Conservation (phyloP, 768 basidiomycete species). For the Macrolepiota albuminosa region DNA sequence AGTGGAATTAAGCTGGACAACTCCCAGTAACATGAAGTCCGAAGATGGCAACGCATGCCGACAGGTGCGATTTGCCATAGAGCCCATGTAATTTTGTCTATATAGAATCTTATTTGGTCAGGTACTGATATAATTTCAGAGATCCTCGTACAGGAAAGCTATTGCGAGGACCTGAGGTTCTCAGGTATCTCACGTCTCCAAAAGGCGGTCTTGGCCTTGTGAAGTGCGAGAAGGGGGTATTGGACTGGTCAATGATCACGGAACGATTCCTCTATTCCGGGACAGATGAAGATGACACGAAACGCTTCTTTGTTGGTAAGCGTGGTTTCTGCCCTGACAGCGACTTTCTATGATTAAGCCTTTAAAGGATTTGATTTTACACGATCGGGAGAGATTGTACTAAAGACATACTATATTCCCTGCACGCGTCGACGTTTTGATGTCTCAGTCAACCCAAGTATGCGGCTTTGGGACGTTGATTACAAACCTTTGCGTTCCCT, state of each 20-base stretch:
- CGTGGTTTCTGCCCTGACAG: not conserved
- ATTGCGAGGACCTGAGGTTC: constrained; percentile 21
- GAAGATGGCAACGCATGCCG: constrained; percentile 13
- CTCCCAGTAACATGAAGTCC: constrained; percentile 18
- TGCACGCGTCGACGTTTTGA: constrained; percentile 9
- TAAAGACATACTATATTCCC: constrained; percentile 29
- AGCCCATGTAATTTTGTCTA: constrained; percentile 23
- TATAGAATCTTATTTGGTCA: not conserved
- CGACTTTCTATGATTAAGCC: not conserved
- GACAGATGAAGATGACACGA: constrained; percentile 7
- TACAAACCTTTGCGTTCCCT: constrained; percentile 19
- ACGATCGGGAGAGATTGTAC: constrained; percentile 19
- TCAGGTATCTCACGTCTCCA: constrained; percentile 23
- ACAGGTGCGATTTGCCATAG: constrained; percentile 28
- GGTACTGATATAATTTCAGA: constrained; percentile 14
- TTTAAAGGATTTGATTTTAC: constrained; percentile 26
- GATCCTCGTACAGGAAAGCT: constrained; percentile 23
- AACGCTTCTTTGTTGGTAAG: constrained; percentile 28
- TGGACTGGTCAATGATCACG: constrained; percentile 24
- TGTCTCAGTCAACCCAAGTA: not conserved
- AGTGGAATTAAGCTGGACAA: constrained; percentile 28
- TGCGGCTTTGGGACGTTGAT: constrained; percentile 21
- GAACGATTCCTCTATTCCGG: constrained; percentile 24
- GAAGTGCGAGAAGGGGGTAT: constrained; percentile 15
- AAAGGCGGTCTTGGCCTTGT: constrained; percentile 26